Evolutionary conservation across 306 rosid genomes (phyloP), one percentile per base, ranked within the genome.

Genomic region (Psophocarpus tetragonolobus): DNA sequence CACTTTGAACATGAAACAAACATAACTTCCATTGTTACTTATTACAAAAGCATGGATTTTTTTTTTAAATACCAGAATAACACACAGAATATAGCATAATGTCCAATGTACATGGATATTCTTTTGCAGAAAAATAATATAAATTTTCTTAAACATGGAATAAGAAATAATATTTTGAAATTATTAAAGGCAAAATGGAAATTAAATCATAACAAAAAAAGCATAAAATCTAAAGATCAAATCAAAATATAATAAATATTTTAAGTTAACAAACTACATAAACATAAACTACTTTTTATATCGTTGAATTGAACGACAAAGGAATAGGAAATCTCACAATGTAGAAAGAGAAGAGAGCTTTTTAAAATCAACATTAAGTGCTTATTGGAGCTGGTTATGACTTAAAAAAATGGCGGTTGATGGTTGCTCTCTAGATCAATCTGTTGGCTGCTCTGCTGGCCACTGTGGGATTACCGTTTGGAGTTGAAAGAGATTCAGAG

Each of bases 331-430:
- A 85, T 73, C 95, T 95, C 83, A 95, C 99, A 95, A 74, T 82
- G 86, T 86, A 57, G 89, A 69, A 58, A 95, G 97, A 41, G 91
- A 88, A 81, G 96, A 47, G 65, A 95, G 99, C 88, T 86, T 81
- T 23, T 82, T 78, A 64, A 87, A 95, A 41, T 81, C n/a, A 50
- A 89, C 86, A 78, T 0, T 15, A 77, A 95, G 71, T 76, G 77
- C 89, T 72, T 85, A 82, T 80, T 84, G 94, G 63, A 95, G 78
- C 82, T 95, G 99, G 76, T 95, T 95, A 84, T 88, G 97, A 76
- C 92, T 14, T 33, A 53, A 71, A 51, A 82, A 70, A 69, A n/a
- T n/a, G n/a, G n/a, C n/a, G n/a, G n/a, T n/a, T n/a, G n/a, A n/a
- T n/a, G n/a, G n/a, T n/a, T n/a, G n/a, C n/a, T n/a, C n/a, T n/a